phyloP scores from a whole-genome alignment of 257 asterid species.

The Oldenlandia corymbosa region DNA sequence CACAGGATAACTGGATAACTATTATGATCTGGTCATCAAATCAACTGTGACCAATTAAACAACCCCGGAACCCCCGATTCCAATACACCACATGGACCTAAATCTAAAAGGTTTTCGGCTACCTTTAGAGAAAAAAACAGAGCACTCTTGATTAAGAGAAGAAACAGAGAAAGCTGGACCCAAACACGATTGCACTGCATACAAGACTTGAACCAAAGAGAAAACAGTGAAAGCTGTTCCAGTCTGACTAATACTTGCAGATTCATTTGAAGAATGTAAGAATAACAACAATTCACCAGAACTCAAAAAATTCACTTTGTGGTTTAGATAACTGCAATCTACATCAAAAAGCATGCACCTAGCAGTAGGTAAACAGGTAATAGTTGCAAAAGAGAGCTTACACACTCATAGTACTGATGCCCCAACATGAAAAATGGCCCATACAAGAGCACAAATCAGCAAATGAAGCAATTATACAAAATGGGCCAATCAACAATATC shows the following conservation, averaged over 20 bases:
- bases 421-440: too few species aligned
- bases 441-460: not conserved
- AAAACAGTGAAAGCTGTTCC: not conserved
- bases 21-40: not conserved
- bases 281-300: not conserved
- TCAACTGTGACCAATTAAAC: not conserved
- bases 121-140: too few species aligned
- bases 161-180: too few species aligned
- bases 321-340: not conserved
- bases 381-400: not conserved
- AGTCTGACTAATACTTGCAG: not conserved
- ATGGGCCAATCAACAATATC: not conserved
- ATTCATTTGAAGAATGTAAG: not conserved
- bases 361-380: not conserved
- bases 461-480: not conserved
- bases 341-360: not conserved
- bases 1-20: too few species aligned
- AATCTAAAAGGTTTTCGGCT: not conserved
- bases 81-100: not conserved
- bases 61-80: too few species aligned
- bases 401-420: not conserved
- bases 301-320: not conserved
- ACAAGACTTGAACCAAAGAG: not conserved
- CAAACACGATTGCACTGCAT: too few species aligned
- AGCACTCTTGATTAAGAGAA: too few species aligned